phyloP scores from a whole-genome alignment of 2,329 filamentous ascomycete genomes.

The Penicillium sp. region DNA sequence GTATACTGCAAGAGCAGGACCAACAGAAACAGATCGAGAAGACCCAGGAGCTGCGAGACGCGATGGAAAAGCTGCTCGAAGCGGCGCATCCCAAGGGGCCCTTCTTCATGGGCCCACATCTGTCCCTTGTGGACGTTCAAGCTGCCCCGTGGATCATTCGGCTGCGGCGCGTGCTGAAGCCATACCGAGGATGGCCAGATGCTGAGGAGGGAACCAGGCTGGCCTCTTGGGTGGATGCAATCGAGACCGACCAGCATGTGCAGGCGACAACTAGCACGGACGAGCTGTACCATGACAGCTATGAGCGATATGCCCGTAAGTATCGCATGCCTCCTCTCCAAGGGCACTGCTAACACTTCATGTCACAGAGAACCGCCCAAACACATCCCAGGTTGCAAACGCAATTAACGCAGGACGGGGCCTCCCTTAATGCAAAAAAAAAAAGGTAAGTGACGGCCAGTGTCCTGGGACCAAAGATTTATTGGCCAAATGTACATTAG shows the following conservation, averaged over 20 bases:
- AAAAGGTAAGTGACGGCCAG: neutral
- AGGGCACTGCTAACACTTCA: conserved; percentile 6
- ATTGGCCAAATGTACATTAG: conserved; percentile 21
- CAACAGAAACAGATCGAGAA: conserved; percentile 56
- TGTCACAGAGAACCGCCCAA: conserved; percentile 55
- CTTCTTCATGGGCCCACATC: conserved; percentile 61
- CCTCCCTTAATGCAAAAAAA: conserved; percentile 41
- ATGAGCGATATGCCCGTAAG: conserved; percentile 60
- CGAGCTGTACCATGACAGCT: conserved; percentile 64
- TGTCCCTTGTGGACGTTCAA: conserved; percentile 70
- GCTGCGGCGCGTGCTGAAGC: conserved; percentile 62
- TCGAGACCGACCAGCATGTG: conserved; percentile 63
- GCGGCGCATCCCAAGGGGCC: conserved; percentile 61
- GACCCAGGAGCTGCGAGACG: conserved; percentile 60
- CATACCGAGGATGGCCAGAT: conserved; percentile 65
- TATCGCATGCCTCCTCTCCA: conserved; percentile 11
- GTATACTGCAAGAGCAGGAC: conserved; percentile 65
- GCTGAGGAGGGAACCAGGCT: conserved; percentile 63
- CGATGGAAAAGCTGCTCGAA: conserved; percentile 62
- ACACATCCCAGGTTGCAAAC: conserved; percentile 57
- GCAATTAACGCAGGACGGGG: conserved; percentile 58
- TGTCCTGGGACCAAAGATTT: neutral
- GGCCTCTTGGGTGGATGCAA: conserved; percentile 67
- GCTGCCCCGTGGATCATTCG: conserved; percentile 73
- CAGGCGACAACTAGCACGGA: conserved; percentile 65